These are phyloP conservation scores for Arabis alpina DNA, from an alignment of 345 rosid genomes.

Conservation along the genomic window DNA sequence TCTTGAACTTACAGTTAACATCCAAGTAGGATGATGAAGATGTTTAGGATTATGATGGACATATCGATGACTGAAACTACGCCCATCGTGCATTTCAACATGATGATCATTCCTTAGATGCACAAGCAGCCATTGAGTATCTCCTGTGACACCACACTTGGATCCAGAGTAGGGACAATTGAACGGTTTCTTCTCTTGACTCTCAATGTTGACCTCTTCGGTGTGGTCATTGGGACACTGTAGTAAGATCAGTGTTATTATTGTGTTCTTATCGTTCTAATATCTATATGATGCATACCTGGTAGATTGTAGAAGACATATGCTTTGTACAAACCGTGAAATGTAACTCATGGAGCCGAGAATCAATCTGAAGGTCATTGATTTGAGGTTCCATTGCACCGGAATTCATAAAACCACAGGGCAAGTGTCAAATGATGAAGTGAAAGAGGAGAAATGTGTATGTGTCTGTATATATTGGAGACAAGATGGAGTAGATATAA, in stretches of 20 bases:
- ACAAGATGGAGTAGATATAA: conserved; percentile 49
- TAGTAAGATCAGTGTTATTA: background rate
- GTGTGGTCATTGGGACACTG: conserved; percentile 78
- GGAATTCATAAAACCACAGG: conserved; percentile 37
- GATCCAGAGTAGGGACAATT: conserved; percentile 81
- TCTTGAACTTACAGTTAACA: conserved; percentile 66
- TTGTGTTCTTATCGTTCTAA: background rate
- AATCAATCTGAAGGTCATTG: conserved; percentile 33
- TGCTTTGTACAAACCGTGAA: conserved; percentile 62
- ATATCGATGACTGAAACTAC: conserved; percentile 77
- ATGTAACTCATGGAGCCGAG: conserved; percentile 53
- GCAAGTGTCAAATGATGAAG: conserved; percentile 25
- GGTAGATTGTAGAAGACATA: conserved; percentile 71
- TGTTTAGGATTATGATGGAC: conserved; percentile 85
- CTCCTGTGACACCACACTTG: conserved; percentile 68
- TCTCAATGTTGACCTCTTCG: conserved; percentile 60
- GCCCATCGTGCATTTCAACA: conserved; percentile 84
- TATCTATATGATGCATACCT: conserved; percentile 50
- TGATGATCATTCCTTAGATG: conserved; percentile 85
- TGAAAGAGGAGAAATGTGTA: conserved; percentile 29
- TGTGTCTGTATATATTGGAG: conserved; percentile 27
- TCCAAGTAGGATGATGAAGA: conserved; percentile 83
- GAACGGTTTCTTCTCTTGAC: conserved; percentile 60
- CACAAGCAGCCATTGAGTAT: conserved; percentile 60
- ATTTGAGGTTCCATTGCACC: conserved; percentile 28